These are phyloP conservation scores for Xanthoparmelia taractica DNA, from an alignment of 495 filamentous ascomycete genomes.

Conservation along the genomic window DNA sequence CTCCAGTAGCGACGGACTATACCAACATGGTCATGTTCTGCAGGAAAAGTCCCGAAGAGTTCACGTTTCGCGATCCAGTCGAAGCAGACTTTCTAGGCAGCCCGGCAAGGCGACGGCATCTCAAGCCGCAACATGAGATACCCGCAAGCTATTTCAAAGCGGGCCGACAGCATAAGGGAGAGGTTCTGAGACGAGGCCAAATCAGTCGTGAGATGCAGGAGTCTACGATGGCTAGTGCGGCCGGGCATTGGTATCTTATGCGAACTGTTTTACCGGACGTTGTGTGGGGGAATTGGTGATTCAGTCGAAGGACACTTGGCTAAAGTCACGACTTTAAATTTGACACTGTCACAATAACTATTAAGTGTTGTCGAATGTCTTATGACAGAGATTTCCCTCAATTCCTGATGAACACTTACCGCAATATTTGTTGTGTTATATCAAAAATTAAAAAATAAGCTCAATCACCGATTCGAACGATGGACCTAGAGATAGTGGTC, in stretches of 20 bases:
- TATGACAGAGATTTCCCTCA: too few relatives aligned
- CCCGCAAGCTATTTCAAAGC: conserved; percentile 38
- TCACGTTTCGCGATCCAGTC: conserved; percentile 62
- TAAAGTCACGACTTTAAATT: too few relatives aligned
- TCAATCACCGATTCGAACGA: too few relatives aligned
- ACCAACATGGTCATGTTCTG: conserved; percentile 78
- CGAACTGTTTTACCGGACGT: conserved; percentile 65
- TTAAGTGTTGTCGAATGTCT: too few relatives aligned
- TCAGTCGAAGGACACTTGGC: too few relatives aligned
- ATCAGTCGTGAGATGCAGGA: conserved; percentile 50
- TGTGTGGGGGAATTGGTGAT: conserved; percentile 87
- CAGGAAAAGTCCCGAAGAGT: conserved; percentile 37
- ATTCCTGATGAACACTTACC: too few relatives aligned
- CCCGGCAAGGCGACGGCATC: conserved; percentile 54
- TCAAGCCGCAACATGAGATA: conserved; percentile 70
- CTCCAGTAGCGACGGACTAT: conserved; percentile 48
- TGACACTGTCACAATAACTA: too few relatives aligned
- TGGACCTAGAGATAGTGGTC: too few relatives aligned
- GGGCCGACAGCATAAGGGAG: conserved; percentile 35
- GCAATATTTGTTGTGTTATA: too few relatives aligned
- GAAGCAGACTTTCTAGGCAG: conserved; percentile 64
- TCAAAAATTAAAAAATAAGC: too few relatives aligned
- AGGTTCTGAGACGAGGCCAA: conserved; percentile 47
- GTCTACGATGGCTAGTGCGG: conserved; percentile 65
- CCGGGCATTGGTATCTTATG: conserved; percentile 89